These are phyloP conservation scores for Gillenia trifoliata DNA, from an alignment of 306 rosid genomes.

Conservation along the genomic window DNA sequence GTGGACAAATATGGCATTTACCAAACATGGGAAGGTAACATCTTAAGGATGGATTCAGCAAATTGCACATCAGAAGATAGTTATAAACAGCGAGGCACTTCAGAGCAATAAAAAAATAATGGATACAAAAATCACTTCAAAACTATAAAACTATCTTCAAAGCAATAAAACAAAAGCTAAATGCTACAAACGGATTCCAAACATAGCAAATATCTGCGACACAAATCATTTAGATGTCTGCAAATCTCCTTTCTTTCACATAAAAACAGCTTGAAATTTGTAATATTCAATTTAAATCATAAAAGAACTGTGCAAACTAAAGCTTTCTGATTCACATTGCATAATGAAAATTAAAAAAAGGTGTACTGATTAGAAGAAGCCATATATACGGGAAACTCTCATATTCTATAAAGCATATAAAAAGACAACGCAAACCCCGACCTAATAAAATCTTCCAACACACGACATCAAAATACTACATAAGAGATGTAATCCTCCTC, in stretches of 20 bases:
- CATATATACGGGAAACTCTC: constrained; percentile 3
- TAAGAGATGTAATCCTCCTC: constrained; percentile 18
- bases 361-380: constrained; percentile 10
- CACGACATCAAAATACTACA: constrained; percentile 29
- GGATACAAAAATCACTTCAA: neutral
- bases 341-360: neutral
- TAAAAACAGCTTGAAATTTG: neutral
- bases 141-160: neutral
- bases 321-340: neutral
- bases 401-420: constrained; percentile 8
- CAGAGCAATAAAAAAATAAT: neutral
- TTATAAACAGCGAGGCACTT: neutral
- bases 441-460: constrained; percentile 26
- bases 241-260: neutral
- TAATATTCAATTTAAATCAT: neutral
- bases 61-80: neutral
- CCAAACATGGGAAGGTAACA: neutral
- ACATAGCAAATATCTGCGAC: neutral
- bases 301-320: neutral
- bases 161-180: neutral
- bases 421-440: constrained; percentile 17
- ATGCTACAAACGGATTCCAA: neutral
- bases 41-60: neutral
- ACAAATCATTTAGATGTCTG: neutral
- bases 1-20: neutral